Conservation (phyloP, 768 basidiomycete species). For the Mycena leptocephala region DNA sequence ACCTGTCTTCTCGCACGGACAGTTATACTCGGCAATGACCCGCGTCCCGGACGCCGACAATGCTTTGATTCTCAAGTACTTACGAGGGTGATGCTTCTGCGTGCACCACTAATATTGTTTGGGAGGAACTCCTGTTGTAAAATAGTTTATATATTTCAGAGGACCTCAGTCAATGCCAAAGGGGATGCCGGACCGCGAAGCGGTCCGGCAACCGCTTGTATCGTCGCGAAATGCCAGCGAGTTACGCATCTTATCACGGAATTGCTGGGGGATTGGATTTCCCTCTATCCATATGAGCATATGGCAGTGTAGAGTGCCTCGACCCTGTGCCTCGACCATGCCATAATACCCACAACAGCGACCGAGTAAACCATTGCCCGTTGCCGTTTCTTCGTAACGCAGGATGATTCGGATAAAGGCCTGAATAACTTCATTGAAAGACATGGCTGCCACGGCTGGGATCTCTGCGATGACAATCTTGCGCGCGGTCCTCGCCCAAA, state of each 20-base stretch:
- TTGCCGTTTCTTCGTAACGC: neutral
- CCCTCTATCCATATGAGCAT: slow-evolving; percentile 14
- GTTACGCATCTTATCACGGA: neutral
- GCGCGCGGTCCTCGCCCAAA: too few relatives aligned
- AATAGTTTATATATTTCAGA: too few relatives aligned
- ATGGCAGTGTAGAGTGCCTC: slow-evolving; percentile 3
- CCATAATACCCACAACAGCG: neutral
- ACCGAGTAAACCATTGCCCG: neutral
- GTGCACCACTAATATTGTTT: too few relatives aligned
- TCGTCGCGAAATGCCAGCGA: neutral
- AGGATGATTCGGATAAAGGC: neutral
- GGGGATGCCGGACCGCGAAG: too few relatives aligned
- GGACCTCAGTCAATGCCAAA: too few relatives aligned
- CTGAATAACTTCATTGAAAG: neutral
- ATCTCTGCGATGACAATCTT: too few relatives aligned
- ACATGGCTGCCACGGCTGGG: too few relatives aligned
- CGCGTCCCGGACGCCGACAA: neutral
- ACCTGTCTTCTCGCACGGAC: neutral
- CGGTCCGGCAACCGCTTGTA: too few relatives aligned
- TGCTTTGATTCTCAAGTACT: neutral
- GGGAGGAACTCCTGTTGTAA: too few relatives aligned
- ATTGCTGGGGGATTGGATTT: neutral
- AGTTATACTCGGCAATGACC: neutral
- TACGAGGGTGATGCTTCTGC: too few relatives aligned
- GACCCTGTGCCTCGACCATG: slow-evolving; percentile 3